Base-by-base conservation (phyloP, 495 filamentous ascomycete species). In the Talaromyces adpressus region DNA sequence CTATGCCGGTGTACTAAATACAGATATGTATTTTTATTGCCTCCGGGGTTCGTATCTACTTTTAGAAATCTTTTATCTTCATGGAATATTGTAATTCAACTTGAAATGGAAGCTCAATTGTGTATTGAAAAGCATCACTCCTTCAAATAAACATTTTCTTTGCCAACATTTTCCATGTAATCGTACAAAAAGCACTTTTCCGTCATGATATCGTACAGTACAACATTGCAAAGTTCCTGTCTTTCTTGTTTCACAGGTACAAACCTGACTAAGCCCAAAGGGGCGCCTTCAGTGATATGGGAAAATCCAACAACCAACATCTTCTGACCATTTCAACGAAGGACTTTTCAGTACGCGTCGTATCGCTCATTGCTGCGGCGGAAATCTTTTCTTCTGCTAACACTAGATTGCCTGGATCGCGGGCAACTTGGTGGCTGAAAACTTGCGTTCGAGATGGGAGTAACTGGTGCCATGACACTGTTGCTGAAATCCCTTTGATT, bases 401-500 rank as follows among this genome's bases (percentile, higher is more conserved):
- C 32, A 9, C 9, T 12, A 72, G 61, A 72, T 51, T 20, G 6
- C 47, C n/a, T 7, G n/a, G 47, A n/a, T 12, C 20, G 47, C 20
- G 16, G 47, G 11, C 20, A 5, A 9, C 20, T 22, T 22, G 16
- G 16, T 22, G 20, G 16, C 20, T 11, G n/a, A 22, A 18, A 51
- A 7, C 47, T 51, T 51, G n/a, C 8, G 20, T 51, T 18, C n/a
- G 47, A 51, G n/a, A 18, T 22, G 20, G 47, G 47, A 51, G 47
- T 51, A 11, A 51, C 4, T 1, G 47, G 47, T 18, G 47, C 16
- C 11, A 11, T 18, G 20, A 18, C 20, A 51, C n/a, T 51, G 6
- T 51, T 51, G 8, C 16, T 22, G n/a, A 18, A 51, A 20, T 20
- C 1, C 47, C 16, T 51, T 30, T 30, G 3, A 27, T 27, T n/a